Evolutionary conservation across 345 rosid genomes (phyloP), one percentile per base, ranked within the genome.

Genomic region (Populus pruinosa): DNA sequence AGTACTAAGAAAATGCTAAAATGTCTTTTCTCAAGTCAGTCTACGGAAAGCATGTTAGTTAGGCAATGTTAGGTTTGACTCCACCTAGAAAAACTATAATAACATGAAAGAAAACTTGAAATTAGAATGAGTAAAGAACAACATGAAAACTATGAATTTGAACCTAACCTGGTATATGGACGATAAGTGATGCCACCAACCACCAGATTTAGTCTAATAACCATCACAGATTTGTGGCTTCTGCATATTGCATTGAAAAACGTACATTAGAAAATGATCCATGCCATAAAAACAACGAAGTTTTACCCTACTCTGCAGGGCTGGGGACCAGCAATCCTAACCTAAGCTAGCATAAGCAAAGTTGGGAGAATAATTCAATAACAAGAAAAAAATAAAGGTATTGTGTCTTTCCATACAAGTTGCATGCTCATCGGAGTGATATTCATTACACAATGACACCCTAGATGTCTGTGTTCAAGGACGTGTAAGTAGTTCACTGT

Each of bases 111-210:
- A 67, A 29, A n/a, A 72, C 65, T 50, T 44, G 23, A 50, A 41
- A 12, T 31, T 62, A 7, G 69, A 13, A n/a, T n/a, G 70, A 67
- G 12, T 20, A 67, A 59, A n/a, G 13, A 67, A 67, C 20, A 70
- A 73, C 61, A 75, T 12, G 29, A 43, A 36, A 59, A 55, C 31
- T 21, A 78, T 13, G 39, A 76, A 31, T 25, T 38, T 66, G 68
- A 83, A 75, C 27, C 79, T 77, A 76, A 96, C 99, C 97, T 92
- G 83, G 59, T 80, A 89, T 94, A 92, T 59, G 99, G 99, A 79
- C 98, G 98, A 87, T 96, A 96, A 6, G 99, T 96, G 87, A 96
- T 96, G 62, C 99, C 99, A 69, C 99, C 99, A 79, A 96, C 99
- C 63, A 94, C 99, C 41, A 70, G 88, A 89, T 87, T 94, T 29